phyloP scores from a whole-genome alignment of 768 basidiomycete genomes.

The Leccinum truebloodii region DNA sequence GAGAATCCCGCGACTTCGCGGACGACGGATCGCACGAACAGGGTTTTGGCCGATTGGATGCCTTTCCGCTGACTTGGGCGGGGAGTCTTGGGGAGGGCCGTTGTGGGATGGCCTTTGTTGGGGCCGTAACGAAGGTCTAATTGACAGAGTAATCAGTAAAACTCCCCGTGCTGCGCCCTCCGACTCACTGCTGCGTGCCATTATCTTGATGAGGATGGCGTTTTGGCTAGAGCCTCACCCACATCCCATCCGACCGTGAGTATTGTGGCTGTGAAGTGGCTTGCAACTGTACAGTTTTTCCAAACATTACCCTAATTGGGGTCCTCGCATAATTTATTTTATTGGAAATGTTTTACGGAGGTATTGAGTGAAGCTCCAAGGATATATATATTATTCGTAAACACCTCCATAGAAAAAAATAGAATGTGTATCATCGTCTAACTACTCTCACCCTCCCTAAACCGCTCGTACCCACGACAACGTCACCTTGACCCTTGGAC shows the following conservation, averaged over 20 bases:
- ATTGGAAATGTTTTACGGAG: background rate
- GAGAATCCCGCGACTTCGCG: constrained; percentile 98
- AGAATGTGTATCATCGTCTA: constrained; percentile 41
- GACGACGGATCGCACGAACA: constrained; percentile 90
- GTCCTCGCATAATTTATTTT: background rate
- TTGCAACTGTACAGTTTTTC: constrained; percentile 60
- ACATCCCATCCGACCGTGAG: constrained; percentile 10
- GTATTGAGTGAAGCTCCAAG: constrained; percentile 8
- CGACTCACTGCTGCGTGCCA: constrained; percentile 76
- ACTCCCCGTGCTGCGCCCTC: background rate
- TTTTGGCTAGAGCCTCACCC: constrained; percentile 24
- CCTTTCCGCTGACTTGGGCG: constrained; percentile 95
- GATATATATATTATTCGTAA: constrained; percentile 13
- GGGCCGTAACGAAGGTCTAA: constrained; percentile 82
- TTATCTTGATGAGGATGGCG: constrained; percentile 53
- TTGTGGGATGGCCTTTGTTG: constrained; percentile 90
- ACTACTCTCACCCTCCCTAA: constrained; percentile 53
- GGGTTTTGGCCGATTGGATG: constrained; percentile 82
- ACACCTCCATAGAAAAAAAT: constrained; percentile 18
- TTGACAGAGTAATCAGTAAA: constrained; percentile 13
- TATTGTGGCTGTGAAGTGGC: constrained; percentile 53
- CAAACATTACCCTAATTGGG: constrained; percentile 12
- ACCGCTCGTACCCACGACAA: constrained; percentile 25
- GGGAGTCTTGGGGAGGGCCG: constrained; percentile 69
- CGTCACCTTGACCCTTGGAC: constrained; percentile 44